These are phyloP conservation scores for Sugiyamaella boreocaroliniensis DNA, from an alignment of 805 yeast genomes.

Conservation along the genomic window DNA sequence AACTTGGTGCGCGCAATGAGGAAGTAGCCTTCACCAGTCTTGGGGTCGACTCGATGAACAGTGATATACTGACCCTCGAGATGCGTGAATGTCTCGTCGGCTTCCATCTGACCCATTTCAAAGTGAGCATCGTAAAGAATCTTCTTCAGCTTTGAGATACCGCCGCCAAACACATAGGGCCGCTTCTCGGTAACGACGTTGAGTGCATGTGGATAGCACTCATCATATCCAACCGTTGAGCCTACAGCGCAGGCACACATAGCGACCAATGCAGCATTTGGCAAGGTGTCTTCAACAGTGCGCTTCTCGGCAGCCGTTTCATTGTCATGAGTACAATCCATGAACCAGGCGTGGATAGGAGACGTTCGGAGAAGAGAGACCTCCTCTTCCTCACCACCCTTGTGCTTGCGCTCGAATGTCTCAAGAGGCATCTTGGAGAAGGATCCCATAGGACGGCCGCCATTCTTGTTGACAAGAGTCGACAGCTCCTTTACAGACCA, in stretches of 20 bases:
- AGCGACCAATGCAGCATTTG: constrained; percentile 91
- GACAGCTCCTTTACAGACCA: constrained; percentile 84
- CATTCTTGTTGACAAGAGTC: constrained; percentile 80
- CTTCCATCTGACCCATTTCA: constrained; percentile 41
- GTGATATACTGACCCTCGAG: constrained; percentile 91
- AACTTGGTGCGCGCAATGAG: constrained; percentile 85
- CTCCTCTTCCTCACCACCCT: constrained; percentile 8
- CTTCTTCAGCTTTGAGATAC: constrained; percentile 69
- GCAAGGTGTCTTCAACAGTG: constrained; percentile 88
- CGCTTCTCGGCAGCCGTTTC: constrained; percentile 84
- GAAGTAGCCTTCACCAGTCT: constrained; percentile 83
- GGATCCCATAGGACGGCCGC: constrained; percentile 94
- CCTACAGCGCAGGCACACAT: constrained; percentile 92
- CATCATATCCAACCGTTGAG: constrained; percentile 90
- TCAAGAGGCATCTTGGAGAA: constrained; percentile 74
- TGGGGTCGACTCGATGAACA: constrained; percentile 76
- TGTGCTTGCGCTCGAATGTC: constrained; percentile 11
- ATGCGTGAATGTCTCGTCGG: constrained; percentile 89
- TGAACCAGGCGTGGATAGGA: constrained; percentile 88
- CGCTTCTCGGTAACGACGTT: constrained; percentile 76
- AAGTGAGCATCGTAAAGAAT: constrained; percentile 31
- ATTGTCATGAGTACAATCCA: constrained; percentile 98
- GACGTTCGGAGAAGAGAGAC: constrained; percentile 50
- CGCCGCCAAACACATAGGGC: constrained; percentile 47
- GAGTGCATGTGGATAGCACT: constrained; percentile 73